These are phyloP conservation scores for Monilinia aucupariae DNA, from an alignment of 2,329 filamentous ascomycete species.

Conservation along the genomic window DNA sequence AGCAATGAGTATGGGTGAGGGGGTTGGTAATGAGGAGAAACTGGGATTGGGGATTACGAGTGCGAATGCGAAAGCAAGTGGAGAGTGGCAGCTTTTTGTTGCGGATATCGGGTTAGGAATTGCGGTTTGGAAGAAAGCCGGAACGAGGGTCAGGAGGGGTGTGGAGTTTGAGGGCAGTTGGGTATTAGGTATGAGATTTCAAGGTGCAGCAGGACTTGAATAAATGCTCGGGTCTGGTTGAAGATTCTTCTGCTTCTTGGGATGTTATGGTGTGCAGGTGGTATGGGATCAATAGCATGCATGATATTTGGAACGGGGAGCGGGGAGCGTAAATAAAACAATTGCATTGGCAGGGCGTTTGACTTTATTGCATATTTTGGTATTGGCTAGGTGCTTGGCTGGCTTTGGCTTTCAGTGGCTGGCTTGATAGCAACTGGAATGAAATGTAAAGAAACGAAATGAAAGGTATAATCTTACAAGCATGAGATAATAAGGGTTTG, in stretches of 20 bases:
- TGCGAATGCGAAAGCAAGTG: constrained; percentile 19
- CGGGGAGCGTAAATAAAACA: neutral
- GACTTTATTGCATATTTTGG: neutral
- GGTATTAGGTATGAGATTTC: constrained; percentile 62
- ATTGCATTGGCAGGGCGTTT: constrained; percentile 11
- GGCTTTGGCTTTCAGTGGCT: neutral
- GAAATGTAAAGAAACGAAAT: neutral
- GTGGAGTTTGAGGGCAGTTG: constrained; percentile 85
- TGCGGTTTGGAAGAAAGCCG: constrained; percentile 78
- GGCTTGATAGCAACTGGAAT: neutral
- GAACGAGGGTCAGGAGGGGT: constrained; percentile 72
- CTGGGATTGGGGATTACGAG: constrained; percentile 11
- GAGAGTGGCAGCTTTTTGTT: constrained; percentile 71
- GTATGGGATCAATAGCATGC: constrained; percentile 5
- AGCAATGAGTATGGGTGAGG: constrained; percentile 47
- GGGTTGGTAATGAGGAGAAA: constrained; percentile 31
- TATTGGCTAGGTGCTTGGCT: neutral
- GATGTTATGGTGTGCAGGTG: neutral
- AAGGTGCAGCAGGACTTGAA: constrained; percentile 22
- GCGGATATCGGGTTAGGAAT: constrained; percentile 82
- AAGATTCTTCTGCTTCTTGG: neutral
- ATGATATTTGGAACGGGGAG: neutral
- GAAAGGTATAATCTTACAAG: neutral
- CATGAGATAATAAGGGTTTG: neutral
- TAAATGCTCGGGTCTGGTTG: neutral